These are phyloP conservation scores for Pythium sukuiense DNA, from an alignment of 352 stramenopile species.

Conservation along the genomic window DNA sequence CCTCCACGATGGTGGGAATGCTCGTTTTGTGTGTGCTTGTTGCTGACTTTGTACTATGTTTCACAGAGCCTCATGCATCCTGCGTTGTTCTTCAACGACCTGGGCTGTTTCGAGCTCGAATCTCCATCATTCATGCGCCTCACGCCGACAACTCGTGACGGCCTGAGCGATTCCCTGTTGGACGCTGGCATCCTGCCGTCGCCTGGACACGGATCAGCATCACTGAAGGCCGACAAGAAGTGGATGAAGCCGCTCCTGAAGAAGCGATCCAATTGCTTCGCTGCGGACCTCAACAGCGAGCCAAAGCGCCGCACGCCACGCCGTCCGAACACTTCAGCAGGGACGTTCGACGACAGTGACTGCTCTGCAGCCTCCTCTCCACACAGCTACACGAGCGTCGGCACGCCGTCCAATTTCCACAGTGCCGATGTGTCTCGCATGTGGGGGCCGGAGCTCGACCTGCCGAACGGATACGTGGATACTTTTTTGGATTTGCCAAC, in stretches of 20 bases:
- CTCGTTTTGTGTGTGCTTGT: neutral
- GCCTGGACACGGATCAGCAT: neutral
- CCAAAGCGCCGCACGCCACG: conserved; percentile 67
- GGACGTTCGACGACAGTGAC: conserved; percentile 62
- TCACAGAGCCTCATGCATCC: conserved; percentile 34
- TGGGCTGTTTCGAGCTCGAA: conserved; percentile 70
- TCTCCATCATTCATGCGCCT: conserved; percentile 62
- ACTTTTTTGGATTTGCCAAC: conserved; percentile 78
- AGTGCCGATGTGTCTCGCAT: conserved; percentile 43
- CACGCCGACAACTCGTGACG: conserved; percentile 34
- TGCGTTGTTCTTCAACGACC: conserved; percentile 56
- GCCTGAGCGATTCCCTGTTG: neutral
- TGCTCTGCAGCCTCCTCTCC: conserved; percentile 33
- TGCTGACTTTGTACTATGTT: neutral
- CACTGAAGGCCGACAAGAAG: conserved; percentile 16
- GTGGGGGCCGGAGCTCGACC: conserved; percentile 69
- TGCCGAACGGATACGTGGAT: conserved; percentile 51
- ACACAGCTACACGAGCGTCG: conserved; percentile 53
- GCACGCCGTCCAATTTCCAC: conserved; percentile 66
- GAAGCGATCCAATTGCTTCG: conserved; percentile 60
- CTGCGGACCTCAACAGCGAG: conserved; percentile 49
- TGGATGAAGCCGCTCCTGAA: conserved; percentile 53
- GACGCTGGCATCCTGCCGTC: conserved; percentile 5
- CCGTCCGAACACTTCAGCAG: conserved; percentile 53
- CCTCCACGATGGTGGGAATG: no score